These are phyloP conservation scores for Hamamelis virginiana DNA, from an alignment of 164 flowering plant species.

Conservation along the genomic window DNA sequence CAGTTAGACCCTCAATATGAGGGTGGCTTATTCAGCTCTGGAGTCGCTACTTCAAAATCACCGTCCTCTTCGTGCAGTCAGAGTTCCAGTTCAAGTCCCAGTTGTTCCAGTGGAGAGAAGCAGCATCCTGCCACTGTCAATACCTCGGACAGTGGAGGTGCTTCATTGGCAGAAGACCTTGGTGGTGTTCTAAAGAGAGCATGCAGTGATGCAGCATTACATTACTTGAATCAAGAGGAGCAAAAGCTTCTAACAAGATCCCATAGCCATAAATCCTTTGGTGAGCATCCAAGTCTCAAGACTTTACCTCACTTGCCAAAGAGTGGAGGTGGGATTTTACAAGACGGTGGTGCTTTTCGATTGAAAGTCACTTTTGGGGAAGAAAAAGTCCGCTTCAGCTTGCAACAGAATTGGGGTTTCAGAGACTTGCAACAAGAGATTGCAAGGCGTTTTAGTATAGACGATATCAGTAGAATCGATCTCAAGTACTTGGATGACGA, in stretches of 20 bases:
- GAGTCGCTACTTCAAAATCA: slow-evolving; percentile 37
- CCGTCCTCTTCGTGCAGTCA: slow-evolving; percentile 69
- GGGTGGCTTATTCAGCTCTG: slow-evolving; percentile 24
- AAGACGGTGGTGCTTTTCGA: slow-evolving; percentile 32
- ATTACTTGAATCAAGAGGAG: slow-evolving; percentile 32
- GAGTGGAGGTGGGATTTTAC: slow-evolving; percentile 11
- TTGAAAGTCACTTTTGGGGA: slow-evolving; percentile 66
- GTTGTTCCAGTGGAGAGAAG: slow-evolving; percentile 44
- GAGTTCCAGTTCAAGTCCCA: slow-evolving; percentile 57
- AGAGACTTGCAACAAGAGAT: slow-evolving; percentile 60
- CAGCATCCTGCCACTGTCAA: slow-evolving; percentile 20
- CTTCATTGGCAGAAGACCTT: slow-evolving; percentile 28
- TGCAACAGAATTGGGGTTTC: slow-evolving; percentile 55
- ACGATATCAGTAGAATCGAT: slow-evolving; percentile 37
- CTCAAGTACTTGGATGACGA: slow-evolving; percentile 89
- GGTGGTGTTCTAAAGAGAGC: slow-evolving; percentile 43
- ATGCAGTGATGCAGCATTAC: slow-evolving; percentile 50
- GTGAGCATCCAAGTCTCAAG: slow-evolving; percentile 29
- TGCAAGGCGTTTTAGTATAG: slow-evolving; percentile 54
- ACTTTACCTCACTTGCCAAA: slow-evolving; percentile 32
- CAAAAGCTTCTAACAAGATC: slow-evolving; percentile 45
- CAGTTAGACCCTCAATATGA: slow-evolving; percentile 31
- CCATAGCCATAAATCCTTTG: slow-evolving; percentile 43
- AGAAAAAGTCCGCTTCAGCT: slow-evolving; percentile 66
- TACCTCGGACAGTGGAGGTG: slow-evolving; percentile 24